Conservation (phyloP, 1,284 basidiomycete genomes). For the Mycena sp. region DNA sequence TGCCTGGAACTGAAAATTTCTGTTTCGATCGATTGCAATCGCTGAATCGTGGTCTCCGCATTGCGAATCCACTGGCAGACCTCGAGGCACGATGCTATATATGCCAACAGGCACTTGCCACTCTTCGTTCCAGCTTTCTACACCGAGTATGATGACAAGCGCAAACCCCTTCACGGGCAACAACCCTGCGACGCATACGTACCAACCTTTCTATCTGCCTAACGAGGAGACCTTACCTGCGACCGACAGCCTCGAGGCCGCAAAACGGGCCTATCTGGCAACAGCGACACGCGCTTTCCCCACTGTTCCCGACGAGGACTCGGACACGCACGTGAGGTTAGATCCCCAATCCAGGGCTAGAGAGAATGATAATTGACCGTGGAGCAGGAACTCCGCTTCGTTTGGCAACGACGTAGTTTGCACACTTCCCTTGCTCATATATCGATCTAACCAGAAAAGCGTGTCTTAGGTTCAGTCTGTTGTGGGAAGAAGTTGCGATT, state of each 20-base stretch:
- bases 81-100: too few species aligned
- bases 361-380: neutral
- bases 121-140: too few species aligned
- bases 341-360: neutral
- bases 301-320: neutral
- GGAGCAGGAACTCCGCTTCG: neutral
- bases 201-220: conserved; percentile 14
- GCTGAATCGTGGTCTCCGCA: too few species aligned
- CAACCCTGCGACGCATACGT: too few species aligned
- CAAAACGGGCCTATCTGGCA: conserved; percentile 2
- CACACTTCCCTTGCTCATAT: neutral
- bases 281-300: neutral
- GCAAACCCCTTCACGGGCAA: too few species aligned
- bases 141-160: too few species aligned
- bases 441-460: neutral
- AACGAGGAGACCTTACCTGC: conserved; percentile 3
- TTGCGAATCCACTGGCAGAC: too few species aligned
- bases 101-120: too few species aligned
- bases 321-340: neutral
- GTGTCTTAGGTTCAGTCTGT: neutral
- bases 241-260: neutral
- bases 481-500: neutral
- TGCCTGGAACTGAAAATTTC: too few species aligned
- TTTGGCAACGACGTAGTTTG: conserved; percentile 4
- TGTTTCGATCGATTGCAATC: too few species aligned